Evolutionary conservation across 2,329 filamentous ascomycete species (phyloP), one percentile per base, ranked within the genome.

Genomic region (Ramularia collo-cygni): DNA sequence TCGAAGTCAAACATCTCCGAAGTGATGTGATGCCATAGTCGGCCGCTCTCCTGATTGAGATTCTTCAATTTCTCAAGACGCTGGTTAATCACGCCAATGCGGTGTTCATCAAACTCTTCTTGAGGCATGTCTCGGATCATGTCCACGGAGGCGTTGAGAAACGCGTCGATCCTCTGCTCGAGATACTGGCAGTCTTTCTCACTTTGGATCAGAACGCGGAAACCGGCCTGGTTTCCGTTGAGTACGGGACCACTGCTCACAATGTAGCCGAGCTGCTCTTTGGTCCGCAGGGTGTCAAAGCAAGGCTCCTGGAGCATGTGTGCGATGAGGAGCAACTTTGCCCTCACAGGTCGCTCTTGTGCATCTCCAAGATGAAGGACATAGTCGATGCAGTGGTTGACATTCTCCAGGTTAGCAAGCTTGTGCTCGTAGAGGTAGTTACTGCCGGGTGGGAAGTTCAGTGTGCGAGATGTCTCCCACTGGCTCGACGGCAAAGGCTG

Each of bases 261-360:
- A 38, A 98, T 85, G 54, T 98, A 98, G 9, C 92, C 92, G 5
- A 98, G 81, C 65, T 98, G 90, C 63, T 98, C 90, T 64, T 96
- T 95, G 30, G 92, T 96, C 35, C 92, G 79, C 6, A 98, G 74
- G 62, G 94, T 88, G 64, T 98, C 87, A 59, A 96, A 98, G 7
- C 84, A 84, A 3, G 89, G 89, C 66, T 98, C 92, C 41, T 94
- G 85, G 0, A 87, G 81, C 67, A 98, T 84, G 64, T 96, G 92
- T 17, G 86, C 83, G 29, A 95, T 74, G 4, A 98, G 72, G 29
- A 93, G 71, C 1, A 85, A 74, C 62, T 85, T 88, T 10, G 89
- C 85, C 13, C 87, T 78, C 9, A 85, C 64, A 4, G 64, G 59
- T n/a, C 80, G 75, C 56, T 94, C 81, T 3, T 77, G 54, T 15